Base-by-base conservation (phyloP, 129 eudicot species). In the Flaveria bidentis region DNA sequence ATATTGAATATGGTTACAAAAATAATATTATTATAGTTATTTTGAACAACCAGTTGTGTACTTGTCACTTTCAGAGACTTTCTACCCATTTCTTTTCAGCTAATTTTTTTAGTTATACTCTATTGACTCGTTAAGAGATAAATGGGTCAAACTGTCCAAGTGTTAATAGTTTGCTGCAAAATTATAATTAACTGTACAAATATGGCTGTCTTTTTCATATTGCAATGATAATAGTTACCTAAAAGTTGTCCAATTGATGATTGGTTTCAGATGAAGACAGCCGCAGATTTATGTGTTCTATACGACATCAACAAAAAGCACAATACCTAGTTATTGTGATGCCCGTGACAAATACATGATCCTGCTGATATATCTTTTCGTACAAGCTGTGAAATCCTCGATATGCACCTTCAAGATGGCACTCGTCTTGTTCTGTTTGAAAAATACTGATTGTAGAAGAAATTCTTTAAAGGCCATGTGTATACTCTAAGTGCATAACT, bases 261-360 rank as follows among this genome's bases (percentile, higher is more conserved):
- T 63, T 71, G 68, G 26, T 86, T 18, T 46, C 91, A 93, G 98
- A 80, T 93, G 88, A 93, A 93, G 85, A 93, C 98, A 22, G 98
- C 98, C 10, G 98, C 98, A 62, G 98, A 93, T 88, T 85, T 83
- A 74, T 93, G 98, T 55, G 90, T 90, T 74, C 89, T 88, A 55
- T 87, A 93, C 51, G 98, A 93, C 87, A 85, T 90, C 69, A 89
- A 82, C 89, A 85, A 83, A 62, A 90, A 88, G 84, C 88, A 79
- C 82, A 88, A 86, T 46, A 73, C 76, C 30, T 88, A 88, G 80
- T 55, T 52, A 62, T 52, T 41, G 83, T 47, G 69, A 77, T 56
- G 42, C 57, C 42, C 49, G 9, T 71, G 71, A 28, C 53, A 68
- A 25, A 41, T 56, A 53, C 58, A 46, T 12, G 28, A n/a, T 13